These are phyloP conservation scores for Paecilomyces formosus DNA, from an alignment of 2,329 filamentous ascomycete genomes.

Conservation along the genomic window DNA sequence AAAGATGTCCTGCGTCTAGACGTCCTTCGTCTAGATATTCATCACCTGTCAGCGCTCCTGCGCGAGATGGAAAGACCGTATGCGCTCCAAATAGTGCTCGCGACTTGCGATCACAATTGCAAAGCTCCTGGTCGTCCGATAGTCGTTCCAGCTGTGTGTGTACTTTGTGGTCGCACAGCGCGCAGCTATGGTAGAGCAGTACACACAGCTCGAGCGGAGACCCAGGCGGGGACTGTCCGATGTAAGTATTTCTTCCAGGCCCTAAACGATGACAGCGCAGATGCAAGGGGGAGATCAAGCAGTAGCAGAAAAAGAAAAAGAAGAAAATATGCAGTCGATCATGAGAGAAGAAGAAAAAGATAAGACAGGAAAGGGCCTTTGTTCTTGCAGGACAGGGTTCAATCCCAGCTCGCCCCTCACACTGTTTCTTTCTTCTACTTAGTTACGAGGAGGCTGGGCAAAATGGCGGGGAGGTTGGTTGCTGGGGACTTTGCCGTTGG, in stretches of 20 bases:
- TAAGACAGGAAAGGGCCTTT: not conserved
- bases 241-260: not conserved
- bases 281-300: not conserved
- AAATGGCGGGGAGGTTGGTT: not conserved
- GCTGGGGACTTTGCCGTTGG: not conserved
- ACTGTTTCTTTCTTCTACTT: not conserved
- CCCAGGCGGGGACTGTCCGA: not conserved
- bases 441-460: not conserved
- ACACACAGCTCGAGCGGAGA: not conserved
- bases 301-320: not conserved
- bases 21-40: not conserved
- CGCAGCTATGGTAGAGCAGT: not conserved
- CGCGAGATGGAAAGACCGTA: not conserved
- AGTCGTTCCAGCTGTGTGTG: no score
- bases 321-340: not conserved
- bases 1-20: no score
- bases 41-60: not conserved
- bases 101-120: not conserved
- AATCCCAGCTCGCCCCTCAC: not conserved
- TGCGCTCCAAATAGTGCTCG: not conserved
- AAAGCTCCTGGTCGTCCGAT: not conserved
- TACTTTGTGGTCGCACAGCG: no score
- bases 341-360: not conserved
- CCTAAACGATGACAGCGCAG: not conserved
- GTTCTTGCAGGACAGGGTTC: not conserved